Evolutionary conservation across 2,329 filamentous ascomycete genomes (phyloP), one percentile per base, ranked within the genome.

Genomic region (Pseudogymnoascus sp.): DNA sequence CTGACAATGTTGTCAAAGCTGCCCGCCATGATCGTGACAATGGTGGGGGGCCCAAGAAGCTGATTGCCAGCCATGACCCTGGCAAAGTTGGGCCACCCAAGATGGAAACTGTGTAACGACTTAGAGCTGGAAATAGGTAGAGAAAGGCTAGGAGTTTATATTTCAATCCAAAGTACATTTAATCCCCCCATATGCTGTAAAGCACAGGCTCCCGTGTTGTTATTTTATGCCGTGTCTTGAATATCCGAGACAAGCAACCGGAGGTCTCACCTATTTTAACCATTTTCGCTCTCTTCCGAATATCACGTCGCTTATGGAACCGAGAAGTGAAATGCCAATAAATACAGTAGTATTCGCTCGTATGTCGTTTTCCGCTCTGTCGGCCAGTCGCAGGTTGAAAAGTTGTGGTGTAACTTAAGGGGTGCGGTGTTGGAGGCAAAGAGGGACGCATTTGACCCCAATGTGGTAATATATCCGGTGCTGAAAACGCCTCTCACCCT

Each of bases 401-500:
- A 18, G 25, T 12, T 28, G 4, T 50, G 43, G 43, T 50, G 43
- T 50, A 16, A 18, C 43, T 50, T 30, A 30, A 7, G 25, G 11
- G 25, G 4, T 30, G 5, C 43, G 43, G 8, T 33, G 30, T 18
- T 9, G 41, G 43, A 47, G 12, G 43, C 16, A 14, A 16, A 30
- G 18, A 18, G 22, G 25, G 14, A 25, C 9, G 1, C 16, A 14
- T 50, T 50, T 8, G 25, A 12, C 6, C 43, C 5, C 25, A 30
- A 50, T 50, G 12, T 16, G 43, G 43, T 30, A 30, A 50, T 50
- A 50, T 50, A 50, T 50, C 43, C 43, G 43, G 43, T 30, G 43
- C 4, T 50, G 22, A 18, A 30, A 50, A 30, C 8, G n/a, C 14
- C 41, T 8, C 41, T 47, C 25, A n/a, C 7, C 14, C 43, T 6